phyloP scores from a whole-genome alignment of 2,329 filamentous ascomycete species.

The Fonsecaea pedrosoi region DNA sequence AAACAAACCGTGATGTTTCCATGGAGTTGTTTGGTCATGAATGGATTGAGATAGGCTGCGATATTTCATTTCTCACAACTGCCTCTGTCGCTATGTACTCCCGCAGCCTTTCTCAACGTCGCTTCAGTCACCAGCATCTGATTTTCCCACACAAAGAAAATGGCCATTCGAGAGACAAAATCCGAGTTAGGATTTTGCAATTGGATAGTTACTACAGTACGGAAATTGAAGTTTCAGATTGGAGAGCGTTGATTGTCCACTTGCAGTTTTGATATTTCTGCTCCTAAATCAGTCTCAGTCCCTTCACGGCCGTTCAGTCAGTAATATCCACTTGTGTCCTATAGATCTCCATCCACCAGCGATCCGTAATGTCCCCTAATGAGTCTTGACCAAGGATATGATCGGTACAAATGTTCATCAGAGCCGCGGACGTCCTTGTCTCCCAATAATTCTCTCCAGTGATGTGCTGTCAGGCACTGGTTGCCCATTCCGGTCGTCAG shows the following conservation, averaged over 20 bases:
- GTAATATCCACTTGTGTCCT: neutral
- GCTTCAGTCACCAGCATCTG: too few relatives aligned
- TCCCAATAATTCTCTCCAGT: constrained; percentile 4
- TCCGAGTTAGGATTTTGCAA: neutral
- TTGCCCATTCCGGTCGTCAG: constrained; percentile 41
- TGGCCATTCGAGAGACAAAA: too few relatives aligned
- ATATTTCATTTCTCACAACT: neutral
- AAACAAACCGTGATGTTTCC: neutral
- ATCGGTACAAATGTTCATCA: neutral
- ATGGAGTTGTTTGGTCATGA: neutral
- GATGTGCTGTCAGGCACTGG: constrained; percentile 17
- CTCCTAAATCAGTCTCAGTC: neutral
- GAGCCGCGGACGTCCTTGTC: neutral
- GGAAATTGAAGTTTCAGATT: neutral
- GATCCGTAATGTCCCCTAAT: neutral
- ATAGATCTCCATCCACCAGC: neutral
- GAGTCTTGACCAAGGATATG: neutral
- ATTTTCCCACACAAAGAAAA: too few relatives aligned
- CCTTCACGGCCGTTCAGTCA: neutral
- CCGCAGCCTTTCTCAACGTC: neutral
- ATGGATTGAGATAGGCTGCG: neutral
- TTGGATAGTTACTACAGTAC: neutral
- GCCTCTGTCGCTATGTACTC: neutral
- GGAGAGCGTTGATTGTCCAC: neutral
- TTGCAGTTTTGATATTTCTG: neutral